Evolutionary conservation across 148 eudicot genomes (phyloP), one percentile per base, ranked within the genome.

Genomic region (Limonium bicolor): DNA sequence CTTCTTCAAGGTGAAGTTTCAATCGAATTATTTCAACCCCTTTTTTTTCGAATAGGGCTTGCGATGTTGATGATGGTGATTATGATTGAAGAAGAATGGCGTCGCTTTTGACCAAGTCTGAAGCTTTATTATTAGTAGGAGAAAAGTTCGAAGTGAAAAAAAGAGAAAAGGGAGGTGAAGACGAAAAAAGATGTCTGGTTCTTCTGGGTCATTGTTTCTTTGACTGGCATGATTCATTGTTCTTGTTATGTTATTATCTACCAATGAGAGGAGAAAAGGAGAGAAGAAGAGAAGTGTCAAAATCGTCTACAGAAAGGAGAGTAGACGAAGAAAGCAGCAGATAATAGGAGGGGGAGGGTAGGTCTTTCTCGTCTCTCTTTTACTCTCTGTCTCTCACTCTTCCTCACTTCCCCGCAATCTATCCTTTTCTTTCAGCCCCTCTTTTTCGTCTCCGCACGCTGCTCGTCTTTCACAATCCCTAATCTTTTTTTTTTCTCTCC

Each of bases 61-160:
- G 15, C 9, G 31, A 13, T 18, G 22, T n/a, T 29, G 56, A 12
- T 25, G 46, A 64, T 58, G 23, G 36, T 46, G 64, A 23, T 45
- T 40, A 58, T 46, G 58, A 18, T 48, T 42, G 53, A 62, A 54
- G 56, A 60, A 54, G 56, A 60, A 41, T 45, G 47, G 12, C 32
- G 36, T 32, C 56, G 20, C 62, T 67, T 67, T 72, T 72, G 69
- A 59, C 72, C 66, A 33, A 22, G n/a, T n/a, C n/a, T n/a, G n/a
- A n/a, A n/a, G n/a, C n/a, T n/a, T n/a, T n/a, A n/a, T n/a, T n/a
- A n/a, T n/a, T n/a, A n/a, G n/a, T n/a, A n/a, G n/a, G n/a, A 46
- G 52, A 55, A 54, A 61, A 20, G n/a, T 1, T 9, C 19, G 56
- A 57, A 58, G 59, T 45, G 50, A 30, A 37, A 13, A 6, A 50